phyloP scores from a whole-genome alignment of 352 stramenopile genomes.

The Phytophthora pseudosyringae region DNA sequence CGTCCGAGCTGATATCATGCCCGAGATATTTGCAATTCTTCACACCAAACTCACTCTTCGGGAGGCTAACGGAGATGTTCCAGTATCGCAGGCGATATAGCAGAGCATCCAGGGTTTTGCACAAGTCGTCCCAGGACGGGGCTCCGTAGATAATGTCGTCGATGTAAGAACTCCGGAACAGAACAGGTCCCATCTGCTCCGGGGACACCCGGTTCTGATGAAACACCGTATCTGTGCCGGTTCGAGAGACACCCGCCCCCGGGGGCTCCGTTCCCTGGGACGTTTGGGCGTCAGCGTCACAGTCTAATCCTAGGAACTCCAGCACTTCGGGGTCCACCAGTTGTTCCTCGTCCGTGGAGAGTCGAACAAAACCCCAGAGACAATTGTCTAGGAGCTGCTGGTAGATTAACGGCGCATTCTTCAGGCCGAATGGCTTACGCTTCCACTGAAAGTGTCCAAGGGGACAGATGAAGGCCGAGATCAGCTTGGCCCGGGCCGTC shows the following conservation, averaged over 20 bases:
- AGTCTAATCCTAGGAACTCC: too few species aligned
- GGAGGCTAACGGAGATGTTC: slow-evolving; percentile 27
- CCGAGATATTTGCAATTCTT: slow-evolving; percentile 16
- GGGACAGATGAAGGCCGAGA: slow-evolving; percentile 31
- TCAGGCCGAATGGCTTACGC: neutral
- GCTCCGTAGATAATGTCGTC: slow-evolving; percentile 20
- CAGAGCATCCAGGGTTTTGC: slow-evolving; percentile 3
- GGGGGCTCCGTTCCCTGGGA: neutral
- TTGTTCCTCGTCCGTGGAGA: too few species aligned
- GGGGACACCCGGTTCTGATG: slow-evolving; percentile 10
- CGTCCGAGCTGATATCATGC: slow-evolving; percentile 12
- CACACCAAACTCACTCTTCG: slow-evolving; percentile 24
- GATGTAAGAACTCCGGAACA: slow-evolving; percentile 23
- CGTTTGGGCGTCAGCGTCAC: neutral
- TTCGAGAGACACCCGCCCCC: neutral
- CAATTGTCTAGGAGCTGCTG: slow-evolving; percentile 16
- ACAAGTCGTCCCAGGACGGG: slow-evolving; percentile 11
- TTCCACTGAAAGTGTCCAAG: slow-evolving; percentile 31
- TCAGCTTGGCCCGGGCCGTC: slow-evolving; percentile 2
- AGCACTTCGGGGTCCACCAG: too few species aligned
- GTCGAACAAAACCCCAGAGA: neutral
- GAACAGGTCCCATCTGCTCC: slow-evolving; percentile 20
- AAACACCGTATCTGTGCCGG: slow-evolving; percentile 12
- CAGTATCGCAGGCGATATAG: slow-evolving; percentile 19
- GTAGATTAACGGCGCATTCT: neutral